phyloP scores from a whole-genome alignment of 75 land plant species.

The Pseudotsuga menziesii region DNA sequence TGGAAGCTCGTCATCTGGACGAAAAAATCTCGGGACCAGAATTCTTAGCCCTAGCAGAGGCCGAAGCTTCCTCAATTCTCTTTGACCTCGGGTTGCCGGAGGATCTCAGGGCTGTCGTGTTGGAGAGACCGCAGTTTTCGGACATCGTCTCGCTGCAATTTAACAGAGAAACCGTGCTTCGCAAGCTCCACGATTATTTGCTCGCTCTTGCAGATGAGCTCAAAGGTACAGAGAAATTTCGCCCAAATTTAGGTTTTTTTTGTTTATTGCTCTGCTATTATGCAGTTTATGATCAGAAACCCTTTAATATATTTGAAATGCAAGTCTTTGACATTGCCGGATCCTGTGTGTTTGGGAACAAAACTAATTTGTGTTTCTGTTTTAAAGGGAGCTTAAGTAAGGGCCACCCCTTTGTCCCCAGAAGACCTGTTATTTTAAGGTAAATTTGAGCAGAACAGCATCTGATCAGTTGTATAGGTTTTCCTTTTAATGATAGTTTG shows the following conservation, averaged over 20 bases:
- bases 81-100: conserved; percentile 33
- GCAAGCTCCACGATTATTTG: conserved; percentile 16
- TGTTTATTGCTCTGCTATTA: neutral
- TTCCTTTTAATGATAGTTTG: too few species aligned
- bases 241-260: neutral
- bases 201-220: conserved; percentile 35
- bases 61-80: conserved; percentile 21
- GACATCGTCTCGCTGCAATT: conserved; percentile 16
- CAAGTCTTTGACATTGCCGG: neutral
- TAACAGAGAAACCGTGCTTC: conserved; percentile 3
- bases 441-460: too few species aligned
- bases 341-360: too few species aligned
- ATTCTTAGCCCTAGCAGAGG: conserved; percentile 20
- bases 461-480: too few species aligned
- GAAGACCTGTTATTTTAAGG: too few species aligned
- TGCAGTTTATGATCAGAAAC: neutral
- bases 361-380: too few species aligned
- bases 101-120: conserved; percentile 17
- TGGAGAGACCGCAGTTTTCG: neutral
- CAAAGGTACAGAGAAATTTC: conserved; percentile 16
- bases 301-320: neutral
- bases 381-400: too few species aligned
- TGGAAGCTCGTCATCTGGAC: conserved; percentile 2
- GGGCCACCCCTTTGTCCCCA: too few species aligned
- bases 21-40: conserved; percentile 20